These are phyloP conservation scores for Trichomonascaceae sp. DNA, from an alignment of 1,139 yeast genomes.

Conservation along the genomic window DNA sequence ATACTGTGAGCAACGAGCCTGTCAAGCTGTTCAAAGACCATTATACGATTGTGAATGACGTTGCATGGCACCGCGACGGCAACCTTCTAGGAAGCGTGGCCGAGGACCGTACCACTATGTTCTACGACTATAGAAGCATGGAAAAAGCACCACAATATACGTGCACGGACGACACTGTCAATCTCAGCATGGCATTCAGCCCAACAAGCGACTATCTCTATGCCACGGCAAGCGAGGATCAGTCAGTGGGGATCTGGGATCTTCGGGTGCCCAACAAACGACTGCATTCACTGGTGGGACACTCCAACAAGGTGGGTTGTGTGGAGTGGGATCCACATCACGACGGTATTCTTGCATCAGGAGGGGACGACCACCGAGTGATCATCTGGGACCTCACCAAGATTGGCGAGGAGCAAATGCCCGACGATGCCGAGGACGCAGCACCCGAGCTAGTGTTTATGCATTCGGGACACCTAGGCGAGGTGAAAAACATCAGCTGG, in stretches of 20 bases:
- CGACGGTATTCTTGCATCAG: constrained; percentile 53
- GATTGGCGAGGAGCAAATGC: constrained; percentile 29
- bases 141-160: constrained; percentile 1
- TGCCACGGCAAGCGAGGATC: constrained; percentile 60
- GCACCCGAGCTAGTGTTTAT: constrained; percentile 31
- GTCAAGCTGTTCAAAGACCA: constrained; percentile 15
- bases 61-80: constrained; percentile 35
- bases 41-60: constrained; percentile 26
- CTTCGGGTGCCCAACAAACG: constrained; percentile 32
- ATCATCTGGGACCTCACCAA: constrained; percentile 55
- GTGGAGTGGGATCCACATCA: constrained; percentile 65
- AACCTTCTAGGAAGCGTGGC: constrained; percentile 58
- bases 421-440: constrained; percentile 32
- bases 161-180: constrained; percentile 10
- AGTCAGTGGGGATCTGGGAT: constrained; percentile 56
- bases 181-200: constrained; percentile 44
- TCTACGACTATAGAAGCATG: constrained; percentile 53
- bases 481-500: constrained; percentile 81
- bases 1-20: constrained; percentile 8
- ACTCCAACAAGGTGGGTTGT: constrained; percentile 50
- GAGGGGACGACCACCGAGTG: constrained; percentile 62
- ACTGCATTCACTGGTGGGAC: constrained; percentile 34
- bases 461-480: constrained; percentile 85
- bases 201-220: constrained; percentile 40
- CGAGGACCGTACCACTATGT: constrained; percentile 54